Percentiles rank a stretch among this genome's conserved stretches.
Evolutionary conservation across 2,329 filamentous ascomycete species (phyloP).

Genomic region (Diaporthe sp.): DNA sequence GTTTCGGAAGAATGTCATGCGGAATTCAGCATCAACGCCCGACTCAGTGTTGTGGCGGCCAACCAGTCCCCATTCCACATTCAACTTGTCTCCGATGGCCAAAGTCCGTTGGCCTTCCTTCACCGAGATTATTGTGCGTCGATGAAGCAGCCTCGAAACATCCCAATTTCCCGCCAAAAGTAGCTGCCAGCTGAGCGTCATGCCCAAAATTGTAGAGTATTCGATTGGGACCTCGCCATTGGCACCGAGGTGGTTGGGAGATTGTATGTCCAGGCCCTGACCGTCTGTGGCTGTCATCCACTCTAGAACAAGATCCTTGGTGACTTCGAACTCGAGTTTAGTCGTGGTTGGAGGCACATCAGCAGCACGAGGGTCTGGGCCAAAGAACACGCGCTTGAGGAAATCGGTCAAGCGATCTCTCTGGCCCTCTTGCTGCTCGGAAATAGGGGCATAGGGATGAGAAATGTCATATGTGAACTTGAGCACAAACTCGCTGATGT

Average conservation of each 20-base stretch:
- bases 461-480: background rate
- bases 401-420: constrained; percentile 1
- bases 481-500: background rate
- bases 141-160: background rate
- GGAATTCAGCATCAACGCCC: background rate
- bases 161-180: background rate
- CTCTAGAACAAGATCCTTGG: background rate
- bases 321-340: background rate
- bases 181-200: background rate
- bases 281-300: constrained; percentile 8
- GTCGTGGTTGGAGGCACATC: background rate
- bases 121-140: background rate
- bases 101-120: background rate
- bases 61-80: background rate
- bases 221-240: background rate
- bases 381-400: background rate
- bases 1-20: background rate
- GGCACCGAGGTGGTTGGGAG: background rate
- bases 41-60: background rate
- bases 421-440: background rate
- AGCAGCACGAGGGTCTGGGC: background rate
- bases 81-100: background rate
- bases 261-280: background rate
- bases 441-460: background rate
- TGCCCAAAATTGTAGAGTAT: constrained; percentile 1